Base-by-base conservation (phyloP, 306 rosid species). In the Arachis hypogaea region DNA sequence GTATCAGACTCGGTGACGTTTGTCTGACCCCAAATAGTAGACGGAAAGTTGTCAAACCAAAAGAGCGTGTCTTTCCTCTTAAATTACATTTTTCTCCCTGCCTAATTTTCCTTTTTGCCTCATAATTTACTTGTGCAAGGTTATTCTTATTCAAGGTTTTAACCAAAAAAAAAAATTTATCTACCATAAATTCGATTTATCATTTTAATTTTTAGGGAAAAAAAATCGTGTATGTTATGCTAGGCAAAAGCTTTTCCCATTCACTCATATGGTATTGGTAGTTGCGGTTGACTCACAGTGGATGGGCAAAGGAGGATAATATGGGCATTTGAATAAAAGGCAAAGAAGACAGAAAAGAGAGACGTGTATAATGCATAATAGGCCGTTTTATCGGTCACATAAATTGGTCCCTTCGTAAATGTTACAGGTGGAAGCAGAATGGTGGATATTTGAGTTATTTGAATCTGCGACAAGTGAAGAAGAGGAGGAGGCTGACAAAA, bases 311-410 rank as follows among this genome's bases (percentile, higher is more conserved):
- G 4, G 12, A 49, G 14, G 14, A 14, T 10, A 49, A 43, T 29
- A 7, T 0, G 6, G 74, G 63, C 10, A 47, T 45, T 55, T 9
- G 5, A 10, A 9, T 4, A 45, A 57, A 64, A 44, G 0, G 51
- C 2, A 11, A 47, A 40, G 4, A 72, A 42, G 14, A 45, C 0
- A 10, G 22, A 16, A 69, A 8, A 29, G 18, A 76, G 69, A 22
- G 56, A 55, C 68, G 69, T 28, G 3, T 7, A 1, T 11, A 50
- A 59, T 46, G 29, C 2, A 6, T 28, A 38, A 38, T 6, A 0
- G 62, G 43, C 61, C 30, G 54, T 57, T 46, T 47, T 45, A 36
- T 60, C 60, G 80, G 68, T 61, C 75, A 68, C 57, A 9, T 60
- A 7, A 69, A 9, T 49, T 69, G 76, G 76, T 8, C 29, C 58